Evolutionary conservation across 2,329 filamentous ascomycete species (phyloP).

Genomic region (Truncatella angustata): DNA sequence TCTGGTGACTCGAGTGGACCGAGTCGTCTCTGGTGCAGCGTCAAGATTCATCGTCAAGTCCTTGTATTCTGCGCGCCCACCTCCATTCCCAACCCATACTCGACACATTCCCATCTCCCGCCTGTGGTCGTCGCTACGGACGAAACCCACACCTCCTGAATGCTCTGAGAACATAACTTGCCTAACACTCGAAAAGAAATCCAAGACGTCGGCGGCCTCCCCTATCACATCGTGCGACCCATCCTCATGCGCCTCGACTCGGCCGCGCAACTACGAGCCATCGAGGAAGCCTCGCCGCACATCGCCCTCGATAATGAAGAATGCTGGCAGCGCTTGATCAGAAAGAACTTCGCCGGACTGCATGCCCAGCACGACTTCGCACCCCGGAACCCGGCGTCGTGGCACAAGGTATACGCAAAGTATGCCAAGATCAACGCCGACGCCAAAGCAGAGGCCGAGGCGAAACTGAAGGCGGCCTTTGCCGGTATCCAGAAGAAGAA

Average conservation of each 20-base stretch:
- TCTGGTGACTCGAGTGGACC: no score
- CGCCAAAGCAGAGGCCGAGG: conserved; percentile 56
- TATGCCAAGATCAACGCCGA: conserved; percentile 60
- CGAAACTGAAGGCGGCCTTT: conserved; percentile 55
- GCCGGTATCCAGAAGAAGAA: conserved; percentile 57
- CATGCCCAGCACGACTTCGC: conserved; percentile 59
- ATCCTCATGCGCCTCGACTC: conserved; percentile 72
- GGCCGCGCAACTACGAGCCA: conserved; percentile 68
- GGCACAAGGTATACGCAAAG: conserved; percentile 75
- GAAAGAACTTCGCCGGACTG: conserved; percentile 70
- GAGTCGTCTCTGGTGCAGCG: no score
- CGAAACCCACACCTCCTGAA: no score
- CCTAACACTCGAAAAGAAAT: conserved; percentile 40
- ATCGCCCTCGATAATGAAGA: conserved; percentile 67
- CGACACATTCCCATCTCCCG: no score
- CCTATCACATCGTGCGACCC: conserved; percentile 62
- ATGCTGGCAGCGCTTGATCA: conserved; percentile 78
- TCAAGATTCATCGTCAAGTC: no score
- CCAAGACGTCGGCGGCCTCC: conserved; percentile 68
- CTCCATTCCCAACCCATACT: no score
- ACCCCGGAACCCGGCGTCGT: conserved; percentile 66
- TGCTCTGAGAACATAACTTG: no score
- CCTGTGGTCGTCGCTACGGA: no score
- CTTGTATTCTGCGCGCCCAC: no score
- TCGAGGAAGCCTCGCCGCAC: conserved; percentile 77